A percentile compares a stretch with the other conserved stretches of the same genome.
phyloP scores from a whole-genome alignment of 1,284 basidiomycete species.

The Ustilago cynodontis region DNA sequence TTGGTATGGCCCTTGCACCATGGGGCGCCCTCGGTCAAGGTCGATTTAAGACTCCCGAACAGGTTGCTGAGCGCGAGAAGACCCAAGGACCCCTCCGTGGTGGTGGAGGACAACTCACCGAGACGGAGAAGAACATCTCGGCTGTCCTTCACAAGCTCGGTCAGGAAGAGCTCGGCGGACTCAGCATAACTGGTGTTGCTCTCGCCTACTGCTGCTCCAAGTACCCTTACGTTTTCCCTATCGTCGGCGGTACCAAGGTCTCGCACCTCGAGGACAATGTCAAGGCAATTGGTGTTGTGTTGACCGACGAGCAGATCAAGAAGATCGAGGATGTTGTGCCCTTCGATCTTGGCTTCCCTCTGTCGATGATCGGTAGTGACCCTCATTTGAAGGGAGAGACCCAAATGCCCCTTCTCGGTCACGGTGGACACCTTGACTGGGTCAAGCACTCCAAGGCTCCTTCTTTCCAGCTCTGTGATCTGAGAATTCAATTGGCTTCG shows the following conservation, averaged over 20 bases:
- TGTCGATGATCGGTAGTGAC: slow-evolving; percentile 34
- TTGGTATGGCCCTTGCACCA: slow-evolving; percentile 73
- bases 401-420: slow-evolving; percentile 20
- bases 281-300: slow-evolving; percentile 45
- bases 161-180: slow-evolving; percentile 43
- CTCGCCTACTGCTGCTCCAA: slow-evolving; percentile 53
- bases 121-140: slow-evolving; percentile 52
- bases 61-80: slow-evolving; percentile 47
- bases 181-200: slow-evolving; percentile 44
- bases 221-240: slow-evolving; percentile 50
- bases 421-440: slow-evolving; percentile 51
- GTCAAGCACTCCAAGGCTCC: slow-evolving; percentile 48
- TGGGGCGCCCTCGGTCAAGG: slow-evolving; percentile 74
- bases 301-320: slow-evolving; percentile 56
- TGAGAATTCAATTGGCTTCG: too few relatives aligned
- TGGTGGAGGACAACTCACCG: slow-evolving; percentile 43
- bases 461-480: slow-evolving; percentile 40
- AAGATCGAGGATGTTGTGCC: slow-evolving; percentile 48
- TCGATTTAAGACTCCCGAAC: slow-evolving; percentile 70
- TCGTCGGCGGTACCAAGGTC: slow-evolving; percentile 55
- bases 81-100: slow-evolving; percentile 49
- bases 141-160: slow-evolving; percentile 57
- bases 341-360: slow-evolving; percentile 65
- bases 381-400: slow-evolving; percentile 42
- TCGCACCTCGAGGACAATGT: slow-evolving; percentile 57